Evolutionary conservation across 1,284 basidiomycete species (phyloP), one percentile per base, ranked within the genome.

Genomic region (Puccinia coronata): DNA sequence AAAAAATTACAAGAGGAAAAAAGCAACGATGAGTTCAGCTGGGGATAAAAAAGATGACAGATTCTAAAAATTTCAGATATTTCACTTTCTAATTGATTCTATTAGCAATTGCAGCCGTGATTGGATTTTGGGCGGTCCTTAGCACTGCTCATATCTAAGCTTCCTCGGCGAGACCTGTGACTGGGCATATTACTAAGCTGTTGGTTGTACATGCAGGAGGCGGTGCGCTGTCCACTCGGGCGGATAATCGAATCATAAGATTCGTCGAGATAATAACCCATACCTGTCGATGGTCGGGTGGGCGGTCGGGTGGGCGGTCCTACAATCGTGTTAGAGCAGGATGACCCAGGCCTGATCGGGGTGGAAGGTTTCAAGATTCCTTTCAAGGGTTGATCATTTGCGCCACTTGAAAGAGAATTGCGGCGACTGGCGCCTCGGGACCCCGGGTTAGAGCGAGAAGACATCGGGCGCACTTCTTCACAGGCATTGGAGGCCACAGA

Each of bases 251-350:
- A 71, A 53, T 71, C 69, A 53, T 71, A 71, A 16, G 69, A 47
- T 53, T 71, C 69, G 20, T 71, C 69, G 69, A 71, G 28, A 36
- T 71, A 71, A n/a, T 71, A 71, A 34, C 69, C 69, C 18, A 71
- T 71, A 25, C 69, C 69, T 71, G 69, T 71, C 41, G 69, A 71
- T 51, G 69, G 69, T 2, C 67, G n/a, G n/a, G n/a, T n/a, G n/a
- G n/a, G n/a, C n/a, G n/a, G n/a, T 47, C 43, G 43, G 43, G 43
- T 70, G 25, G 67, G 67, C 43, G 69, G 69, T 34, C 69, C 69
- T 28, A 71, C 49, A 71, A 71, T 39, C 20, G 69, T 71, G 25
- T 71, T 51, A 1, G 69, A 71, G 34, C 69, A 71, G 31, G 69
- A 71, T 16, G 69, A 71, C 47, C 25, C 69, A 23, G 69, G 49